Evolutionary conservation across 805 yeast genomes (phyloP).

Genomic region (Starmera quercuum): DNA sequence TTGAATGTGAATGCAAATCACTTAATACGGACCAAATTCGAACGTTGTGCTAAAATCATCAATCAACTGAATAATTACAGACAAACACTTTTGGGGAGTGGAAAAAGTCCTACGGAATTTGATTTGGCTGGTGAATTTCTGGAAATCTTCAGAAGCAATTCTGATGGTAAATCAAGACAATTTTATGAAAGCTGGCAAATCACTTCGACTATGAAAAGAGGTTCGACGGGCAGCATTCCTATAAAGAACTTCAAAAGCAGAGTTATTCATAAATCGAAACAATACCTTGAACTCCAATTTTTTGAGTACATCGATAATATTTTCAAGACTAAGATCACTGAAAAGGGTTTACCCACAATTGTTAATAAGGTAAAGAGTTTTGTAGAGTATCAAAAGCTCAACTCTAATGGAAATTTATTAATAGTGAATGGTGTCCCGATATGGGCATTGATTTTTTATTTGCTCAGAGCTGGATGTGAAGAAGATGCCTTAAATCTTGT

Average conservation of each 20-base stretch:
- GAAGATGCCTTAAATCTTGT: constrained; percentile 73
- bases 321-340: constrained; percentile 42
- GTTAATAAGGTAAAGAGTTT: constrained; percentile 65
- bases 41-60: constrained; percentile 64
- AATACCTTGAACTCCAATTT: constrained; percentile 70
- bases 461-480: constrained; percentile 76
- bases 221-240: constrained; percentile 13
- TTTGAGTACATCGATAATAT: constrained; percentile 63
- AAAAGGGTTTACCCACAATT: constrained; percentile 66
- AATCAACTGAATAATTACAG: constrained; percentile 66
- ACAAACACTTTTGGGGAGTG: constrained; percentile 27
- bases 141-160: constrained; percentile 47
- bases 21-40: constrained; percentile 48
- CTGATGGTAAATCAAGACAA: constrained; percentile 63
- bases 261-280: constrained; percentile 47
- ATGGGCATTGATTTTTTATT: constrained; percentile 89
- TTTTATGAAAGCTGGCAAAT: constrained; percentile 70
- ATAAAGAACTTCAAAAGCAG: constrained; percentile 20
- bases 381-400: constrained; percentile 38
- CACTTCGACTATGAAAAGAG: constrained; percentile 35
- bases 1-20: constrained; percentile 36
- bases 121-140: constrained; percentile 55
- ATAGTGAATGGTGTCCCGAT: constrained; percentile 79
- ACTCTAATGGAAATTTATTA: constrained; percentile 41
- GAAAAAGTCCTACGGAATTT: constrained; percentile 26